Conservation (phyloP, 768 basidiomycete species). For the Termitomyces sp. region DNA sequence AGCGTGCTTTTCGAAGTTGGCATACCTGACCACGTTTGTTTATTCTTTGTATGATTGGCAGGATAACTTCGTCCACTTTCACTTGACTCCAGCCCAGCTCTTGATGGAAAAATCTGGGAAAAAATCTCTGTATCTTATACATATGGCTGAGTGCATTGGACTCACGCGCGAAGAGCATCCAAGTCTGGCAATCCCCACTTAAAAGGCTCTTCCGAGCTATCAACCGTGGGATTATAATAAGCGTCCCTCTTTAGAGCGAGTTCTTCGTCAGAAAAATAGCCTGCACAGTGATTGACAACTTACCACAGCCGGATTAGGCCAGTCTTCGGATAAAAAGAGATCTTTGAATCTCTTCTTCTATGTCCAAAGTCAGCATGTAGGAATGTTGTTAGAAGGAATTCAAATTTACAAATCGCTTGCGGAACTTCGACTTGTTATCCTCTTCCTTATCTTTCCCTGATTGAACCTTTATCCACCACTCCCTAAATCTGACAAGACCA, state of each 20-base stretch:
- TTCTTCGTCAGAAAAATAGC: background rate
- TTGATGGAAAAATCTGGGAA: slow-evolving; percentile 55
- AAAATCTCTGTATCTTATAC: background rate
- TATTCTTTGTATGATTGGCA: slow-evolving; percentile 89
- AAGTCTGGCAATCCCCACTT: slow-evolving; percentile 98
- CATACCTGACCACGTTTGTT: slow-evolving; percentile 70
- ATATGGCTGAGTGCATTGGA: slow-evolving; percentile 15
- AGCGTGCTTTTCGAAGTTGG: background rate
- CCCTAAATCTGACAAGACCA: slow-evolving; percentile 80
- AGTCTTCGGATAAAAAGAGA: slow-evolving; percentile 73
- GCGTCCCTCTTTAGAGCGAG: slow-evolving; percentile 64
- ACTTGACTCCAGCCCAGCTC: slow-evolving; percentile 78
- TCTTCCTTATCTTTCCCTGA: slow-evolving; percentile 75
- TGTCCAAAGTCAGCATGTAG: slow-evolving; percentile 3
- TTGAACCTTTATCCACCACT: slow-evolving; percentile 95
- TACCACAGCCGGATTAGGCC: slow-evolving; percentile 93
- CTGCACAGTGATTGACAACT: slow-evolving; percentile 19
- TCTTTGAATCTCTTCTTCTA: slow-evolving; percentile 90
- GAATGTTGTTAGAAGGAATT: background rate
- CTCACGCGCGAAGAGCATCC: slow-evolving; percentile 78
- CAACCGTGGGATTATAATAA: slow-evolving; percentile 88
- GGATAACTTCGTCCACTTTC: slow-evolving; percentile 87
- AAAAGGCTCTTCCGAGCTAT: slow-evolving; percentile 89
- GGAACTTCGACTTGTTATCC: slow-evolving; percentile 74
- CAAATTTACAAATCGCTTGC: slow-evolving; percentile 71